These are phyloP conservation scores for Fusarium nygamai DNA, from an alignment of 2,329 filamentous ascomycete genomes.

Conservation along the genomic window DNA sequence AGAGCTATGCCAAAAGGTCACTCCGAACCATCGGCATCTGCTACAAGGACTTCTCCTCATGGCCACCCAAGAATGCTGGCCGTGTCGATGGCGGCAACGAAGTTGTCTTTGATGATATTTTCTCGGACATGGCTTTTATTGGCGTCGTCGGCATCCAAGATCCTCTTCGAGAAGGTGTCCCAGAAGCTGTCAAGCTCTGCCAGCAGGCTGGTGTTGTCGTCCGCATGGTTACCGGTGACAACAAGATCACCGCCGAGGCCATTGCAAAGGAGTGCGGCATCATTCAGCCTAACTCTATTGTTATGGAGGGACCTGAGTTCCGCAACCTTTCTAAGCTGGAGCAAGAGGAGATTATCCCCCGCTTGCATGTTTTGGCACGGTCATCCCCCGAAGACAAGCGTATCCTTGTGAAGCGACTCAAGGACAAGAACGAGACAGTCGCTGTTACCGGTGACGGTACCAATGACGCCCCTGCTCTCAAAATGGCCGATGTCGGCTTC, in stretches of 20 bases:
- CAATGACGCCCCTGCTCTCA: slow-evolving; percentile 84
- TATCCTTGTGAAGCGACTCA: slow-evolving; percentile 75
- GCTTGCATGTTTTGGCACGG: slow-evolving; percentile 75
- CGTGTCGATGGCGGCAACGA: slow-evolving; percentile 66
- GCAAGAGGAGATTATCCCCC: slow-evolving; percentile 74
- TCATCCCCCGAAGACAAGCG: slow-evolving; percentile 83
- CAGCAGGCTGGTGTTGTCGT: slow-evolving; percentile 81
- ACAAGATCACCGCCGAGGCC: slow-evolving; percentile 79
- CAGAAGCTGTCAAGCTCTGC: slow-evolving; percentile 76
- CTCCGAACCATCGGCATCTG: slow-evolving; percentile 86
- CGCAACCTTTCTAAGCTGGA: slow-evolving; percentile 74
- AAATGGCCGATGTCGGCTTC: slow-evolving; percentile 84
- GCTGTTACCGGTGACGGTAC: slow-evolving; percentile 87
- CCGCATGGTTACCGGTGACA: slow-evolving; percentile 88
- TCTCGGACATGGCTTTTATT: slow-evolving; percentile 73
- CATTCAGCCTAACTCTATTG: slow-evolving; percentile 70
- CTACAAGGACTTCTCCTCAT: slow-evolving; percentile 84
- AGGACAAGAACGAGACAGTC: slow-evolving; percentile 79
- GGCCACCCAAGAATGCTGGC: slow-evolving; percentile 76
- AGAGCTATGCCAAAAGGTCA: slow-evolving; percentile 80
- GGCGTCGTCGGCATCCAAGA: slow-evolving; percentile 84
- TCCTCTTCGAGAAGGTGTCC: slow-evolving; percentile 79
- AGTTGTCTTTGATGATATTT: slow-evolving; percentile 73
- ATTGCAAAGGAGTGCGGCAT: slow-evolving; percentile 85
- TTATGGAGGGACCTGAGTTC: slow-evolving; percentile 83